These are phyloP conservation scores for Fraxinus greggii DNA, from an alignment of 305 asterid species.

Conservation along the genomic window DNA sequence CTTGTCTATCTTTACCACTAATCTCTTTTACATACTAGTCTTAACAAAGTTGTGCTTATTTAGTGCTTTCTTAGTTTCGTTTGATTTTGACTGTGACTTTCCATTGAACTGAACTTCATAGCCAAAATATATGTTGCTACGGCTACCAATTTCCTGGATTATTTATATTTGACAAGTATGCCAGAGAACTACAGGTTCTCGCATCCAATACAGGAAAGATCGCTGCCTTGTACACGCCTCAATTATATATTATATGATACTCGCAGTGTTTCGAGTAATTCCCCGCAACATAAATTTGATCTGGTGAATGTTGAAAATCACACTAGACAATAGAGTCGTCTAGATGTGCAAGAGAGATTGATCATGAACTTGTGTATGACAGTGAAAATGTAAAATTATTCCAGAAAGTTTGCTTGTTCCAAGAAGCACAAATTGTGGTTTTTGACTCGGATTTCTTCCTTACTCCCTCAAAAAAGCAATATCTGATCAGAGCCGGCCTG, in stretches of 20 bases:
- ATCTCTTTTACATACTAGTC: too few relatives aligned
- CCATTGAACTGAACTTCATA: background rate
- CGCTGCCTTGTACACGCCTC: background rate
- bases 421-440: slow-evolving; percentile 23
- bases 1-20: too few relatives aligned
- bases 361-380: background rate
- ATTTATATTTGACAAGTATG: background rate
- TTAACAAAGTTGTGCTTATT: too few relatives aligned
- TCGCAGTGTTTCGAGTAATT: background rate
- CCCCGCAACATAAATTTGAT: background rate
- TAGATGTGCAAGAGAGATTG: background rate
- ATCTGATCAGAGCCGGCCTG: background rate
- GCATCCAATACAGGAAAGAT: background rate
- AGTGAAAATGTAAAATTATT: background rate
- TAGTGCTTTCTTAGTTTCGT: background rate
- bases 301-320: background rate
- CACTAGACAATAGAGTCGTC: background rate
- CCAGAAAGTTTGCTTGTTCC: slow-evolving; percentile 25
- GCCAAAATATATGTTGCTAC: background rate
- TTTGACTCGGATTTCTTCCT: slow-evolving; percentile 27
- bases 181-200: background rate
- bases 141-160: background rate
- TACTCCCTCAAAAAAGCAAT: slow-evolving; percentile 28
- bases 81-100: background rate
- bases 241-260: background rate